Base-by-base conservation (phyloP, 495 filamentous ascomycete genomes). In the Pyrenula aspistea region DNA sequence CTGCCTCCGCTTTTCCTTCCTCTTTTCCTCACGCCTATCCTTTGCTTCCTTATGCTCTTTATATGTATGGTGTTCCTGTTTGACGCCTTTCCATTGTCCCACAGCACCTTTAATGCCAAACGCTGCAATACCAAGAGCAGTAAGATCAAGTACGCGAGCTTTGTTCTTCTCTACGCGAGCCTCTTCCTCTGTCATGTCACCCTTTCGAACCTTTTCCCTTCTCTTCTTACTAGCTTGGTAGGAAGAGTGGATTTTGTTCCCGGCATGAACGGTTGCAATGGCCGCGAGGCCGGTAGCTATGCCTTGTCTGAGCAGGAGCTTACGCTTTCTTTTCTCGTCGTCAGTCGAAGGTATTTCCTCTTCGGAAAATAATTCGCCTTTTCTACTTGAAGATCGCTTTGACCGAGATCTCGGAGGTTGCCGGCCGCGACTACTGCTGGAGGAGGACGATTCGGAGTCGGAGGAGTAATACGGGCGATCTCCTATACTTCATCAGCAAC, bases 241-340 rank as follows among this genome's bases (percentile, higher is more conserved):
- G 63, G 80, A 86, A 60, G 79, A 76, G 70, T 91, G 87, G 55
- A 94, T 77, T 55, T 77, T 83, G 67, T 94, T 85, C 10, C 85
- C 88, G 51, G 89, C 89, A 71, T 94, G 89, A 59, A 95, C 89
- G 47, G 90, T 93, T 55, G 91, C 91, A 57, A 93, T 85, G 54
- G 85, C 84, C 25, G 90, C 90, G 60, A 96, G 70, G 49, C 89
- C 88, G 51, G 87, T 83, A 53, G 89, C 90, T 58, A 95, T 62
- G 64, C 91, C 67, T 77, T 91, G 85, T 69, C 94, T 91, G 69
- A 85, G 82, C 75, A 82, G 82, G 77, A 92, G 79, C 68, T 91
- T 89, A 71, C 83, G 89, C 22, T 77, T 76, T 62, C 84, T 80
- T 63, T 84, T 83, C 67, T 95, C 87, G 63, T 89, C 87, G 62